Percentiles rank a stretch among this genome's conserved stretches.
Evolutionary conservation across 1,139 yeast genomes (phyloP).

Genomic region (Yamadazyma blattariae): DNA sequence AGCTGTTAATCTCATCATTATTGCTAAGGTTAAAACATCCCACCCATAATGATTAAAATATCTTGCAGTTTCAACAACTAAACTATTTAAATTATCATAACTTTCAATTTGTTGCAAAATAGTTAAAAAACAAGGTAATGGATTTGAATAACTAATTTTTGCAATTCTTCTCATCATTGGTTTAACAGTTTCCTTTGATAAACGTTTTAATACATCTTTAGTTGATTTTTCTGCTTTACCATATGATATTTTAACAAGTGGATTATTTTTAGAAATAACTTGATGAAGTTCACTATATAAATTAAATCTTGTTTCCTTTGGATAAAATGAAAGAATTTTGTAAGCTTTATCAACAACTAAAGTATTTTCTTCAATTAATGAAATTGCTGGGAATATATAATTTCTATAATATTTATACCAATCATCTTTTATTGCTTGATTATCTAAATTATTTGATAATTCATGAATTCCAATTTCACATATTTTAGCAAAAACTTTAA

Average conservation of each 20-base stretch:
- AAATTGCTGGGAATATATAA: conserved; percentile 65
- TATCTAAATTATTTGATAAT: conserved; percentile 18
- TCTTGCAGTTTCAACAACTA: conserved; percentile 78
- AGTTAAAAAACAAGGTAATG: conserved; percentile 70
- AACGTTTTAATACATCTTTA: conserved; percentile 73
- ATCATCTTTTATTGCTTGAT: conserved; percentile 25
- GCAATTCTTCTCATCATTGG: conserved; percentile 79
- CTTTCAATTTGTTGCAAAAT: conserved; percentile 79
- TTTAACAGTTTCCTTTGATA: conserved; percentile 81
- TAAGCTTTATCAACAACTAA: conserved; percentile 62
- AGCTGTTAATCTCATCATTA: conserved; percentile 66
- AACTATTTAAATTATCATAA: conserved; percentile 79
- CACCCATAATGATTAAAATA: conserved; percentile 79
- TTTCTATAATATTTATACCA: conserved; percentile 70
- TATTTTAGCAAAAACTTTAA: conserved; percentile 52
- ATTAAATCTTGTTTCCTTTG: conserved; percentile 67
- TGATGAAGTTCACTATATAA: conserved; percentile 77
- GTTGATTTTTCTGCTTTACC: conserved; percentile 79
- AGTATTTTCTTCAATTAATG: conserved; percentile 60
- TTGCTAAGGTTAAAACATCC: conserved; percentile 78
- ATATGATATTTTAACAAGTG: conserved; percentile 60
- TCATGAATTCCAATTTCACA: conserved; percentile 55
- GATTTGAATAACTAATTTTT: conserved; percentile 75
- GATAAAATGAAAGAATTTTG: conserved; percentile 49
- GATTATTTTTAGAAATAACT: conserved; percentile 55